These are phyloP conservation scores for Medicago ruthenica DNA, from an alignment of 306 rosid species.

Conservation along the genomic window DNA sequence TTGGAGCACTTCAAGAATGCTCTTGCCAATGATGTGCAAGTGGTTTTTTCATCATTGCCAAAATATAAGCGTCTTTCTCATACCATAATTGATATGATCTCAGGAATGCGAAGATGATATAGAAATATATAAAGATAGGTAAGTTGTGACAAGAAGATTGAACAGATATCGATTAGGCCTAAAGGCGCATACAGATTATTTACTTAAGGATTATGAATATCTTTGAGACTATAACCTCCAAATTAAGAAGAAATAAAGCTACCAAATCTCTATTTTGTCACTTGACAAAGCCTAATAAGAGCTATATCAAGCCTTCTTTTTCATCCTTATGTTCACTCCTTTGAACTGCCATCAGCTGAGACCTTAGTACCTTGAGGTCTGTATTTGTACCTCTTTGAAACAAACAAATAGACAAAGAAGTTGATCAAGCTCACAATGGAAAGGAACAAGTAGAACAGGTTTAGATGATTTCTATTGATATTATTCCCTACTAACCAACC, in stretches of 20 bases:
- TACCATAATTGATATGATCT: background rate
- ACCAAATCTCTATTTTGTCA: background rate
- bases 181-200: constrained; percentile 12
- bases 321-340: constrained; percentile 20
- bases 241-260: constrained; percentile 32
- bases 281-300: background rate
- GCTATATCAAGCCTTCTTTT: background rate
- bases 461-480: constrained; percentile 77
- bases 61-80: no score
- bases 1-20: background rate
- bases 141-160: background rate
- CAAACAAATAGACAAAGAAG: constrained; percentile 67
- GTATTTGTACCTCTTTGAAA: constrained; percentile 74
- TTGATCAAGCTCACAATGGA: constrained; percentile 74
- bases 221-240: background rate
- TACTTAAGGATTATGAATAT: constrained; percentile 10
- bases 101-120: background rate
- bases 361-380: constrained; percentile 51
- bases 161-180: background rate
- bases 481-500: constrained; percentile 93
- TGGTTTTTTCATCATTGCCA: no score
- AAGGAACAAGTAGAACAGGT: constrained; percentile 79
- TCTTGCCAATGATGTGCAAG: background rate
- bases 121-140: background rate
- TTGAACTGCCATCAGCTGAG: constrained; percentile 37